These are phyloP conservation scores for Bombardia bombarda DNA, from an alignment of 495 filamentous ascomycete species.

Conservation along the genomic window DNA sequence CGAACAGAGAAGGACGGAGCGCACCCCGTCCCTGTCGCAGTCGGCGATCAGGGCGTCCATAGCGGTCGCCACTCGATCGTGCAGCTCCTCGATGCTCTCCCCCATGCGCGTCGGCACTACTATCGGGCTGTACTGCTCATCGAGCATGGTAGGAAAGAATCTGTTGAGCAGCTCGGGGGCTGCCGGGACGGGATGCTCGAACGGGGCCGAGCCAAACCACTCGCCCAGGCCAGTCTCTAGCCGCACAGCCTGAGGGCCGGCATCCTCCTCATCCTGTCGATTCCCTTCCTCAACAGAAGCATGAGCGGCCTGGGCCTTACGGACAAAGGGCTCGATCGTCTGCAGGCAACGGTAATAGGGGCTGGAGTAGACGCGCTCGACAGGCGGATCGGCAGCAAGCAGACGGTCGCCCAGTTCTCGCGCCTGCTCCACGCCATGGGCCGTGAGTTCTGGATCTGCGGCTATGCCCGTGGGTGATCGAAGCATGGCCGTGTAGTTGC, in stretches of 20 bases:
- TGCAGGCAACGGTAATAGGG: slow-evolving; percentile 92
- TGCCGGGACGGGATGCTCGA: slow-evolving; percentile 77
- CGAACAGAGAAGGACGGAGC: slow-evolving; percentile 72
- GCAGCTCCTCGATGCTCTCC: slow-evolving; percentile 69
- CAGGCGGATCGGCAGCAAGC: slow-evolving; percentile 48
- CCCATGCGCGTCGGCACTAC: slow-evolving; percentile 62
- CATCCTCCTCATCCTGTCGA: slow-evolving; percentile 9
- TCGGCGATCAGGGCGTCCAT: slow-evolving; percentile 61
- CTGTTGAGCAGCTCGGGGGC: slow-evolving; percentile 44
- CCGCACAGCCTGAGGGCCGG: slow-evolving; percentile 31
- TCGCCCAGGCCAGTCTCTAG: slow-evolving; percentile 77
- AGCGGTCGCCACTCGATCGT: slow-evolving; percentile 67
- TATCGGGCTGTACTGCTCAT: slow-evolving; percentile 45
- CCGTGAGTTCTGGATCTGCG: slow-evolving; percentile 78
- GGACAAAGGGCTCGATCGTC: slow-evolving; percentile 66
- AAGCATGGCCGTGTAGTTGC: slow-evolving; percentile 60
- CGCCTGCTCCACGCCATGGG: slow-evolving; percentile 79
- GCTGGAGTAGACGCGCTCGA: slow-evolving; percentile 72
- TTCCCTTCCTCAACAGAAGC: too few species aligned
- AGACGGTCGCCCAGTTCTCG: slow-evolving; percentile 66
- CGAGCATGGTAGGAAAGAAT: slow-evolving; percentile 56
- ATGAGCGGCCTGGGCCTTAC: slow-evolving; percentile 37
- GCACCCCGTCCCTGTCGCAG: slow-evolving; percentile 55
- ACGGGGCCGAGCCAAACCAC: slow-evolving; percentile 79
- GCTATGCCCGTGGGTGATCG: slow-evolving; percentile 77